Evolutionary conservation across 805 yeast genomes (phyloP), one percentile per base, ranked within the genome.

Genomic region (Lipomyces mesembrius): DNA sequence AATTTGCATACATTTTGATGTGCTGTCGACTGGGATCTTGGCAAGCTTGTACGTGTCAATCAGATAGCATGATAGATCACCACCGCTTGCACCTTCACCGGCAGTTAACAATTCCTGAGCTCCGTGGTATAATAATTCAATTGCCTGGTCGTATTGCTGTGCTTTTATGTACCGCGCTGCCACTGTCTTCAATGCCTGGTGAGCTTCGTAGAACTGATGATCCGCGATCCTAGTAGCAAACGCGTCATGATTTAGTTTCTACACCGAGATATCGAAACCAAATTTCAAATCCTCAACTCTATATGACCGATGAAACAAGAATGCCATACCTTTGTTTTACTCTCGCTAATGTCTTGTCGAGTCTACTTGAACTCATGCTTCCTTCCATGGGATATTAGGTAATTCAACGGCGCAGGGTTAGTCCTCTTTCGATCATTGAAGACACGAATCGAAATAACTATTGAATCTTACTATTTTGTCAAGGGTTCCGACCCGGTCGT

Each of bases 161-260:
- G 87, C 76, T 70, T 90, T 86, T 55, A 90, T 88, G 75, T 90
- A 89, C 75, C 99, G 83, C 72, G 92, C 92, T 54, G 91, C 90
- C 62, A 94, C 90, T 5, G 98, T 92, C 74, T 97, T 83, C 61
- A 95, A 83, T 0, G 97, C 93, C 78, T 95, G 98, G 77, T 94
- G 97, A 0, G 98, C 98, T 76, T 95, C 99, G 76, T 94, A 94
- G 79, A 83, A 92, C 63, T 92, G 90, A 2, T 91, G 91, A 60
- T 83, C 83, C 60, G 83, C 85, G 70, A 94, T 88, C 73, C 90
- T 88, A 32, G 6, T 4, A 52, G 29, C 27, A 29, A 43, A 43
- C 49, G 3, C 20, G 14, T 34, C 17, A 25, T 20, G 9, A 22
- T 6, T 39, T 58, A 49, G 29, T 35, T 5, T 27, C 14, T 1